Evolutionary conservation across 805 yeast genomes (phyloP).

Genomic region (Kazachstania psychrophila): DNA sequence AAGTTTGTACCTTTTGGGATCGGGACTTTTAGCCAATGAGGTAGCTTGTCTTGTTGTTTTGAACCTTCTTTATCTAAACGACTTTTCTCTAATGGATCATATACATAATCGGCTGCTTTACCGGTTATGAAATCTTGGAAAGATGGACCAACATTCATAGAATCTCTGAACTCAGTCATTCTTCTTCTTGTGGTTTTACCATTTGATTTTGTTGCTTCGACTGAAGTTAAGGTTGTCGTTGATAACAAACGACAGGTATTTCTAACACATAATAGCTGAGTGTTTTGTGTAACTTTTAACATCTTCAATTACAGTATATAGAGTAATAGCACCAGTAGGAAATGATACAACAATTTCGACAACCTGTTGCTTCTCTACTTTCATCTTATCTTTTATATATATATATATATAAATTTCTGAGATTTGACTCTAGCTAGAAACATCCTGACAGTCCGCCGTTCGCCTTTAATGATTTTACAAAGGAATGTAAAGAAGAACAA

Average conservation of each 20-base stretch:
- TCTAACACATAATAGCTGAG: neutral
- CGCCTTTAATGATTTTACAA: too few relatives aligned
- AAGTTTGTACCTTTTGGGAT: conserved; percentile 92
- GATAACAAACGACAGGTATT: neutral
- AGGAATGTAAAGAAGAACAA: too few relatives aligned
- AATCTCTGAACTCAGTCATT: conserved; percentile 56
- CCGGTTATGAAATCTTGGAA: conserved; percentile 87
- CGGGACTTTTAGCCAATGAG: conserved; percentile 90
- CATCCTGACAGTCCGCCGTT: too few relatives aligned
- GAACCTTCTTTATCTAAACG: conserved; percentile 40
- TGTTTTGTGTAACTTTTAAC: too few relatives aligned
- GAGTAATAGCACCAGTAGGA: too few relatives aligned
- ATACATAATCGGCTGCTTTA: conserved; percentile 51
- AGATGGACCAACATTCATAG: conserved; percentile 76
- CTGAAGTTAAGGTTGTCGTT: neutral
- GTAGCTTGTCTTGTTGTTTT: conserved; percentile 57
- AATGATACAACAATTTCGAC: too few relatives aligned
- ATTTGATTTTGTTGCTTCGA: neutral
- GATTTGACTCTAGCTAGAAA: too few relatives aligned
- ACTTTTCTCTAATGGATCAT: conserved; percentile 74
- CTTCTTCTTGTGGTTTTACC: conserved; percentile 33
- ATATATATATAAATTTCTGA: too few relatives aligned
- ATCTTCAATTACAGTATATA: too few relatives aligned
- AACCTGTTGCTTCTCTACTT: too few relatives aligned
- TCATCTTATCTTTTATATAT: too few relatives aligned